A percentile compares a stretch with the other conserved stretches of the same genome.
Evolutionary conservation across 1,139 yeast genomes (phyloP).

Genomic region (Taiozyma onychis): DNA sequence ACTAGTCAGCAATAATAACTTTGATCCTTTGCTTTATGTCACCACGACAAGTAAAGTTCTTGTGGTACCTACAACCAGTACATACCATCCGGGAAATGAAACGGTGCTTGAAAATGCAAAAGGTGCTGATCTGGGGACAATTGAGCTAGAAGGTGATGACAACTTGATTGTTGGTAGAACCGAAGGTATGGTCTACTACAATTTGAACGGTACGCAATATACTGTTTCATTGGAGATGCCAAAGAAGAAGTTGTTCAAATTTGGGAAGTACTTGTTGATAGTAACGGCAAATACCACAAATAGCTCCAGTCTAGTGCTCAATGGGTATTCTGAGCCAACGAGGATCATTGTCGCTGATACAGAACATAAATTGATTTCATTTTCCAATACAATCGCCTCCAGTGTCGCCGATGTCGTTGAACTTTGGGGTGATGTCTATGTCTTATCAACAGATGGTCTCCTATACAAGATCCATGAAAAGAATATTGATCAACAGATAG

Average conservation of each 20-base stretch:
- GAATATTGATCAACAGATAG: conserved; percentile 60
- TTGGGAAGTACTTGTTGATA: conserved; percentile 35
- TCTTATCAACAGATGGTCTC: conserved; percentile 72
- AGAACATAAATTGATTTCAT: conserved; percentile 63
- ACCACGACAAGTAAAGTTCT: conserved; percentile 59
- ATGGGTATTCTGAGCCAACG: conserved; percentile 31
- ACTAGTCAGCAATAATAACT: conserved; percentile 41
- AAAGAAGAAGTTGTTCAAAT: conserved; percentile 44
- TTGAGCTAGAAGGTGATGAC: conserved; percentile 32
- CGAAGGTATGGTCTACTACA: conserved; percentile 30
- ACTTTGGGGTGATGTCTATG: conserved; percentile 50
- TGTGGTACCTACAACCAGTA: conserved; percentile 73
- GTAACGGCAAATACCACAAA: conserved; percentile 25
- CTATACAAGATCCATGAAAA: conserved; percentile 67
- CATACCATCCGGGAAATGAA: conserved; percentile 66
- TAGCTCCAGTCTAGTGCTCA: conserved; percentile 22
- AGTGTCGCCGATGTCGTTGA: conserved; percentile 51
- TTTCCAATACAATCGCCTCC: conserved; percentile 61
- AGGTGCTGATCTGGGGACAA: conserved; percentile 75
- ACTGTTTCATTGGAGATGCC: conserved; percentile 54
- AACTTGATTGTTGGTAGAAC: conserved; percentile 28
- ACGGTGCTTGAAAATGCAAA: conserved; percentile 50
- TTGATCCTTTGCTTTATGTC: conserved; percentile 22
- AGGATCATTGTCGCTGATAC: conserved; percentile 64
- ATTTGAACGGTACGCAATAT: conserved; percentile 46